Evolutionary conservation across 139 green algal genomes (phyloP).

Genomic region (Picochlorum sp.): DNA sequence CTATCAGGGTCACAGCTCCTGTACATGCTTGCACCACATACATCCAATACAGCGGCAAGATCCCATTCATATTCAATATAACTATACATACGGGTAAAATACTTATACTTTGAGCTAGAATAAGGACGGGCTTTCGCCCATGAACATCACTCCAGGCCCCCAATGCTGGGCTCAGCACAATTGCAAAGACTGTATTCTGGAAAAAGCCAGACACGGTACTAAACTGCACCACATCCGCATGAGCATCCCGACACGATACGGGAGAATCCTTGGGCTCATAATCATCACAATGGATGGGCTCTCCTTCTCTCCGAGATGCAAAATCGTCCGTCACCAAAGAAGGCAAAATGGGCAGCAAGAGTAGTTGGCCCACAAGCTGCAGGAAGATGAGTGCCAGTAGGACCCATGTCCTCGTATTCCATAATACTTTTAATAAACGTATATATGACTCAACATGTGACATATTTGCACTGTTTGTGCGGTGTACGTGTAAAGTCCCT

Average conservation of each 20-base stretch:
- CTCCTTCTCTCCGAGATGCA: constrained; percentile 40
- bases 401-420: constrained; percentile 22
- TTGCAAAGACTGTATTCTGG: constrained; percentile 38
- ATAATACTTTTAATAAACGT: constrained; percentile 9
- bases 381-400: constrained; percentile 28
- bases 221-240: constrained; percentile 47
- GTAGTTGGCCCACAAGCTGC: constrained; percentile 17
- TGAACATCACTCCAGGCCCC: constrained; percentile 57
- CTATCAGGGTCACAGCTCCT: constrained; percentile 45
- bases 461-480: too few relatives aligned
- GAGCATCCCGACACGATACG: constrained; percentile 42
- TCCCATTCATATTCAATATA: constrained; percentile 38
- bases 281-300: constrained; percentile 56
- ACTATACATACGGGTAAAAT: constrained; percentile 38
- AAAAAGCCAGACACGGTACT: constrained; percentile 56
- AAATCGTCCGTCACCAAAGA: constrained; percentile 73
- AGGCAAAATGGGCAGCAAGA: constrained; percentile 46
- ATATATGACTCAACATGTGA: background rate
- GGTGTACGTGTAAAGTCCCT: too few relatives aligned
- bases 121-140: constrained; percentile 70
- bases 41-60: constrained; percentile 34
- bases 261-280: constrained; percentile 20
- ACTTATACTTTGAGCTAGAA: constrained; percentile 30
- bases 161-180: constrained; percentile 52
- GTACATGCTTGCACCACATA: constrained; percentile 34